Conservation (phyloP, 495 filamentous ascomycete species). For the Parmelia sp. region DNA sequence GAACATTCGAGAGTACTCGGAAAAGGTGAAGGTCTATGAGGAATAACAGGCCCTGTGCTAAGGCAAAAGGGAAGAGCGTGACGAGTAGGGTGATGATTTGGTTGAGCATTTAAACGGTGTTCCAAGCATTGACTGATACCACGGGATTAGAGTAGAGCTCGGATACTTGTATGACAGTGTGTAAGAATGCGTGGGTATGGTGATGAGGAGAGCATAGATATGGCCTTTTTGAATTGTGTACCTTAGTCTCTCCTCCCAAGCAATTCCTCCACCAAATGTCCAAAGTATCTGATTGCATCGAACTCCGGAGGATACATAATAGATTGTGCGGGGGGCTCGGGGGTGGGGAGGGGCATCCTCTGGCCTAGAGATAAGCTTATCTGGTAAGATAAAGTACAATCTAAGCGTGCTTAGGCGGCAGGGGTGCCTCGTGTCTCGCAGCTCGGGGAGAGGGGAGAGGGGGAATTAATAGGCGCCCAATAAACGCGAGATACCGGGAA, state of each 20-base stretch:
- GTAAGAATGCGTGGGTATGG: background rate
- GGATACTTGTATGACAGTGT: background rate
- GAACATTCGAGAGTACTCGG: constrained; percentile 72
- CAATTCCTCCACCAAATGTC: no score
- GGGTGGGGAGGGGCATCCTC: no score
- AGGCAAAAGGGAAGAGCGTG: background rate
- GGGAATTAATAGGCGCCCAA: background rate
- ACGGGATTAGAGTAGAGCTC: background rate
- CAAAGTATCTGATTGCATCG: background rate
- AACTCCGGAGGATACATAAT: background rate
- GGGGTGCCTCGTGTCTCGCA: background rate
- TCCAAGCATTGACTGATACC: constrained; percentile 18
- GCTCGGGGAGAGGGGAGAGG: background rate
- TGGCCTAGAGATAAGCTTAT: background rate
- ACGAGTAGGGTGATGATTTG: background rate
- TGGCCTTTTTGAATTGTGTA: no score
- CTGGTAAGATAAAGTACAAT: no score
- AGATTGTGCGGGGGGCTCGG: background rate
- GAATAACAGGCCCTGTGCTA: constrained; percentile 35
- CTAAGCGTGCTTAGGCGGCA: background rate
- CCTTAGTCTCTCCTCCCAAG: no score
- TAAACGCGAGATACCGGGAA: background rate
- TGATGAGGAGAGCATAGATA: no score
- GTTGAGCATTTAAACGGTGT: background rate
- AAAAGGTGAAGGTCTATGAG: constrained; percentile 69